Evolutionary conservation across 306 rosid species (phyloP), one percentile per base, ranked within the genome.

Genomic region (Elaeagnus macrophylla): DNA sequence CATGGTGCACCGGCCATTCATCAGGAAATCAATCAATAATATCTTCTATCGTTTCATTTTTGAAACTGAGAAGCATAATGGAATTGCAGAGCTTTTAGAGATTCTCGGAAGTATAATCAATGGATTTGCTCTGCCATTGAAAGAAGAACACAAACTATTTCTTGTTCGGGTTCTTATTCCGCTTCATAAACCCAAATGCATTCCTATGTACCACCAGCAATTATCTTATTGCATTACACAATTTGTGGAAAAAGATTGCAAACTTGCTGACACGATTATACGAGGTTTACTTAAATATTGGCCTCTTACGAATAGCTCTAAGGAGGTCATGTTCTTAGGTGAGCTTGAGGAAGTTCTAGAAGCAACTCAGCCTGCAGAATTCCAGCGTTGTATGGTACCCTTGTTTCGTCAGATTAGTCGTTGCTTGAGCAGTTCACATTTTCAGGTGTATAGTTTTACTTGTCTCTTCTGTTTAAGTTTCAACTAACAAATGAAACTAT

Each of bases 181-280:
- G 18, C 89, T 82, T 53, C 89, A 82, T 46, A 82, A 82, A 63
- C 89, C 89, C 36, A 79, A 74, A 64, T 73, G 79, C 77, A 68
- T 82, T 44, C 72, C 72, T 9, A 79, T 76, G 79, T 82, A 76
- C 60, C 89, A 82, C 66, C 85, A 82, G 70, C 85, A 76, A 77
- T 58, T 82, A 65, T 79, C 85, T 10, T 82, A 71, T 54, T 82
- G 83, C 78, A 74, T 82, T 51, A 32, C 71, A 0, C 89, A 76
- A 65, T 82, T 82, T 58, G 75, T 82, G 44, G 85, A 82, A 63
- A 82, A 82, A 48, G 84, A 82, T 60, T 43, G 63, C 65, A 79
- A 73, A 69, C 89, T 82, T 59, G 72, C 83, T 12, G 89, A 79
- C 62, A 68, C 75, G 11, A 67, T 76, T 51, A 68, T 79, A 54